Conservation (phyloP, 129 eudicot genomes). For the Escallonia herrerae region DNA sequence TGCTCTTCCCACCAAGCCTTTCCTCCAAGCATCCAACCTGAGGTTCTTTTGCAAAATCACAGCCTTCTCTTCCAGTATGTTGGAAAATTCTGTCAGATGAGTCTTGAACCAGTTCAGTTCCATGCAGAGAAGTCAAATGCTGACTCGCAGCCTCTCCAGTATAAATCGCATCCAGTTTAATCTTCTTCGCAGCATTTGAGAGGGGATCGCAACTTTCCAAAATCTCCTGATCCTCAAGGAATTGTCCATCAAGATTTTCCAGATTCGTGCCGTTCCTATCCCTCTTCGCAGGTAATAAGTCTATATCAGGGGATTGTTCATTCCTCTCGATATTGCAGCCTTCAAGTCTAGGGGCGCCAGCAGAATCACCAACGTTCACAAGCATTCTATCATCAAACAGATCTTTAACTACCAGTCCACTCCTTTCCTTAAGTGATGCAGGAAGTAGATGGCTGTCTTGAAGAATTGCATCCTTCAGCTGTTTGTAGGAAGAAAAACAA, state of each 20-base stretch:
- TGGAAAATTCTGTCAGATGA: constrained; percentile 1
- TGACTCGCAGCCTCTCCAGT: constrained; percentile 8
- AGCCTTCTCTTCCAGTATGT: constrained; percentile 12
- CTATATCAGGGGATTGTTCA: neutral
- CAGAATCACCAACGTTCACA: constrained; percentile 7
- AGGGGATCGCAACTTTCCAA: constrained; percentile 7
- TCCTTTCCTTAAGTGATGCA: constrained; percentile 44
- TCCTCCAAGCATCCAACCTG: constrained; percentile 5
- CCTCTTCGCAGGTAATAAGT: constrained; percentile 14
- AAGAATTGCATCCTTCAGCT: constrained; percentile 66
- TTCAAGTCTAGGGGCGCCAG: constrained; percentile 9
- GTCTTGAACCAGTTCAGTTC: constrained; percentile 12
- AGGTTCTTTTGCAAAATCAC: constrained; percentile 17
- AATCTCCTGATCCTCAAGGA: neutral
- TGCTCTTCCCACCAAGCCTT: constrained; percentile 5
- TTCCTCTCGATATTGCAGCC: neutral
- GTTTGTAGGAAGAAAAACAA: constrained; percentile 11
- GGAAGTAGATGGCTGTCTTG: constrained; percentile 38
- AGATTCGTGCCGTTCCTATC: constrained; percentile 6
- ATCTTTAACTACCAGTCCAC: constrained; percentile 30
- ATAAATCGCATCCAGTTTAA: constrained; percentile 16
- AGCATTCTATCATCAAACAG: constrained; percentile 10
- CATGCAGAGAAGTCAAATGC: constrained; percentile 8
- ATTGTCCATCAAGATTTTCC: constrained; percentile 5
- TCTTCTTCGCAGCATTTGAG: constrained; percentile 23